A percentile compares a stretch with the other conserved stretches of the same genome.
Conservation (phyloP, 306 rosid species). For the Prunus padus region DNA sequence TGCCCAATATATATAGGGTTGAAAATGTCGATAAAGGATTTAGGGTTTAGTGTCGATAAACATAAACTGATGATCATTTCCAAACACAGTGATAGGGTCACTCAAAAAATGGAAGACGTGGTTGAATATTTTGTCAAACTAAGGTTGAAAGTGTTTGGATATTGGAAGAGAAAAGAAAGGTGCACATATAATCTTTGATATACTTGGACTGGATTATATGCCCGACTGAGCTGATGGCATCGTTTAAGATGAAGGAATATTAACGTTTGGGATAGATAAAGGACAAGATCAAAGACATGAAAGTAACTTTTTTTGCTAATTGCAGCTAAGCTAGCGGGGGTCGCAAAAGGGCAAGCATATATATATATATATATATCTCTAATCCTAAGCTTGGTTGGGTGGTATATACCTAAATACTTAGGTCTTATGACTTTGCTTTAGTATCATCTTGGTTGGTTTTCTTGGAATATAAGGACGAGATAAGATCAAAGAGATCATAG, state of each 20-base stretch:
- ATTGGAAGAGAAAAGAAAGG: not conserved
- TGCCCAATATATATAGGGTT: too few relatives aligned
- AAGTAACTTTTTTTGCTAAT: too few relatives aligned
- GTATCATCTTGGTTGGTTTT: not conserved
- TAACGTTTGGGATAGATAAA: not conserved
- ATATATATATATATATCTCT: too few relatives aligned
- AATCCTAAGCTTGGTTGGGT: not conserved
- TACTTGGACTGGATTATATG: slow-evolving; percentile 7
- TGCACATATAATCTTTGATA: not conserved
- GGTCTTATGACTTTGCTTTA: not conserved
- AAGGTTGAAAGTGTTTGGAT: not conserved
- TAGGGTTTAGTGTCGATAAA: too few relatives aligned
- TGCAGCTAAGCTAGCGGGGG: not conserved
- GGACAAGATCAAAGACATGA: not conserved
- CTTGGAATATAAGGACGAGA: not conserved
- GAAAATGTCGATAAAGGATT: too few relatives aligned
- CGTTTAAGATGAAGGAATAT: not conserved
- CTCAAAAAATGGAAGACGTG: too few relatives aligned
- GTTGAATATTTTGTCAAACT: too few relatives aligned
- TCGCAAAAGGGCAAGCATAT: not conserved
- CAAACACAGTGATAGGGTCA: too few relatives aligned
- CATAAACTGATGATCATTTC: too few relatives aligned
- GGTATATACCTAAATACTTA: not conserved
- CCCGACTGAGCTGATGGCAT: not conserved
- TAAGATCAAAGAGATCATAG: not conserved